Base-by-base conservation (phyloP, 306 rosid genomes). In the Boehmeria nivea region DNA sequence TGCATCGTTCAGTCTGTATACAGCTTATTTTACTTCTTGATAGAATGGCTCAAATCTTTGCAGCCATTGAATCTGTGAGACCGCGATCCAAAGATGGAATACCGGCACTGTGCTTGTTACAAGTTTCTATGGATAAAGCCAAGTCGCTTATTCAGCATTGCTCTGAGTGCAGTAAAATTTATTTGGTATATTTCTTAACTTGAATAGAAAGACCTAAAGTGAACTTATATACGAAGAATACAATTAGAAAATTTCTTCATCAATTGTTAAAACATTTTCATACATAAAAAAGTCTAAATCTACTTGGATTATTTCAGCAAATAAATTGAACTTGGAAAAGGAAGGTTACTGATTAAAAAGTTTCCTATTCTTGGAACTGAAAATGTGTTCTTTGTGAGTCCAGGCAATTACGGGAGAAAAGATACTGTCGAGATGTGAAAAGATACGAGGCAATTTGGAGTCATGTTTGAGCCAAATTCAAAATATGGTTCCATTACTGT, bases 101-200 rank as follows among this genome's bases (percentile, higher is more conserved):
- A 26, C 65, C 72, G 12, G 71, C 83, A 6, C 33, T 81, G 23
- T 81, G 81, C 59, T 65, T 72, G 34, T 66, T 84, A 40, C 63
- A 76, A 7, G 37, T 22, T 46, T 61, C 83, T 45, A 16, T 76
- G 77, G 78, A 82, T 8, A 76, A 71, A 69, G 83, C 80, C 38
- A 76, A 71, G 38, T 47, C 38, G 36, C 13, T 81, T 22, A 50
- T 84, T 75, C 75, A 63, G 64, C 38, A 47, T 15, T 81, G 81
- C 62, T 81, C 85, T 0, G 70, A 65, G 16, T 73, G 74, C 24
- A 84, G 88, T 47, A 81, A 76, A 81, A 82, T 84, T 33, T 84
- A 71, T 70, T 36, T 81, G 87, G 93, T 74, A 65, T 13, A 48
- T 54, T 12, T 22, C 39, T 40, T 4, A 52, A 28, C 3, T 22